Evolutionary conservation across 1,284 basidiomycete species (phyloP).

Genomic region (Stereum hirsutum): DNA sequence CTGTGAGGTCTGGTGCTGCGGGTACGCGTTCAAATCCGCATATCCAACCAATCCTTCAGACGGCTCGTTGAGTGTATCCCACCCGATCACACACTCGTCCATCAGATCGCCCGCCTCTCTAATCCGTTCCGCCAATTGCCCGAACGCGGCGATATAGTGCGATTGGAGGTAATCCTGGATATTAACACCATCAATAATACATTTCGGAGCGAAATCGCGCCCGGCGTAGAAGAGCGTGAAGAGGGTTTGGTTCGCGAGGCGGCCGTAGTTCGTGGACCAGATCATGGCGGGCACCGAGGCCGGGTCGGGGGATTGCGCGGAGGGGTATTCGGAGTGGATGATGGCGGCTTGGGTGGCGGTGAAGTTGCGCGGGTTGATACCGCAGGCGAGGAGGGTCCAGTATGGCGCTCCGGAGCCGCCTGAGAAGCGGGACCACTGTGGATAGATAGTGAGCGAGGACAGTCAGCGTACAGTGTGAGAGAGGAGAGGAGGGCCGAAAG

Average conservation of each 20-base stretch:
- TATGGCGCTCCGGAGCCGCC: conserved; percentile 95
- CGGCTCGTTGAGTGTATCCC: conserved; percentile 97
- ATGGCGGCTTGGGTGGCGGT: conserved; percentile 82
- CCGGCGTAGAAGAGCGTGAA: conserved; percentile 97
- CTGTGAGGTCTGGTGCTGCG: conserved; percentile 57
- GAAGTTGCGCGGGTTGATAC: conserved; percentile 81
- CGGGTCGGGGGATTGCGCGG: conserved; percentile 55
- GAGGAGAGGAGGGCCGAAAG: neutral
- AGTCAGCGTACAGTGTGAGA: neutral
- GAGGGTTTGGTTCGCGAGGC: conserved; percentile 80
- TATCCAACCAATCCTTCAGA: conserved; percentile 82
- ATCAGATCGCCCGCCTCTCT: conserved; percentile 64
- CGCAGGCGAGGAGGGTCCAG: conserved; percentile 92
- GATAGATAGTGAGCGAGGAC: neutral
- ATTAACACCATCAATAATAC: conserved; percentile 85
- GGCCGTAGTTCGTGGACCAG: conserved; percentile 95
- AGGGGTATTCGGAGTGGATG: conserved; percentile 84
- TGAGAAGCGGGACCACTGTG: conserved; percentile 93
- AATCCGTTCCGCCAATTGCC: conserved; percentile 70
- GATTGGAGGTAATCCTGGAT: conserved; percentile 92
- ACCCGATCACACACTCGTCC: conserved; percentile 88
- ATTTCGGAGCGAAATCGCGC: conserved; percentile 81
- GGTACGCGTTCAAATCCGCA: conserved; percentile 60
- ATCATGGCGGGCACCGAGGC: conserved; percentile 83
- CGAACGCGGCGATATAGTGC: conserved; percentile 78